Percentiles rank a stretch among this genome's conserved stretches.
phyloP scores from a whole-genome alignment of 352 stramenopile genomes.

The Pythium brassicae region DNA sequence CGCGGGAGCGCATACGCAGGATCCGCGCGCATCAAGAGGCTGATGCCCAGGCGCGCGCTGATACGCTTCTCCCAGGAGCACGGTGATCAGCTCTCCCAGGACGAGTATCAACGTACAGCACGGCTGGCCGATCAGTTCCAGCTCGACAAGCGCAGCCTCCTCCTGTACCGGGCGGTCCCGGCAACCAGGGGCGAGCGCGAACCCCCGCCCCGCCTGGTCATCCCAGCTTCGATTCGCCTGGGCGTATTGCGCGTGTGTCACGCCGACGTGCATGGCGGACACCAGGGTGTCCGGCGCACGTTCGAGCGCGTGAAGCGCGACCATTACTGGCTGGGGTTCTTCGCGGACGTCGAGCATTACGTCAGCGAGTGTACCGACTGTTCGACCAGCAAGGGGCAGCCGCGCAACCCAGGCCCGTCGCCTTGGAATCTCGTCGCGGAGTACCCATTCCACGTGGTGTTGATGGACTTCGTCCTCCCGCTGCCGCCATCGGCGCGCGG shows the following conservation, averaged over 20 bases:
- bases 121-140: too few relatives aligned
- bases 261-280: background rate
- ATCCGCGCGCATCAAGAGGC: too few relatives aligned
- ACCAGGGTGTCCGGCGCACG: background rate
- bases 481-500: too few relatives aligned
- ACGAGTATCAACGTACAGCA: too few relatives aligned
- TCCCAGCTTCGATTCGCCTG: background rate
- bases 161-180: too few relatives aligned
- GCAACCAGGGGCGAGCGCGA: too few relatives aligned
- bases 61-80: too few relatives aligned
- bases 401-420: background rate
- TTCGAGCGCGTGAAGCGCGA: background rate
- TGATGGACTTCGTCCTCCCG: background rate
- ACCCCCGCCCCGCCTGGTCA: background rate
- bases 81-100: too few relatives aligned
- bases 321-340: conserved; percentile 2
- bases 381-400: background rate
- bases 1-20: too few relatives aligned
- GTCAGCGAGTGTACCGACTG: conserved; percentile 1
- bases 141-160: too few relatives aligned
- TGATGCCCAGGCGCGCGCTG: too few relatives aligned
- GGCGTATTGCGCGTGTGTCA: background rate
- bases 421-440: background rate
- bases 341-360: background rate
- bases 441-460: conserved; percentile 8